Evolutionary conservation across 2,329 filamentous ascomycete genomes (phyloP).

Genomic region (Ophiocordyceps australis): DNA sequence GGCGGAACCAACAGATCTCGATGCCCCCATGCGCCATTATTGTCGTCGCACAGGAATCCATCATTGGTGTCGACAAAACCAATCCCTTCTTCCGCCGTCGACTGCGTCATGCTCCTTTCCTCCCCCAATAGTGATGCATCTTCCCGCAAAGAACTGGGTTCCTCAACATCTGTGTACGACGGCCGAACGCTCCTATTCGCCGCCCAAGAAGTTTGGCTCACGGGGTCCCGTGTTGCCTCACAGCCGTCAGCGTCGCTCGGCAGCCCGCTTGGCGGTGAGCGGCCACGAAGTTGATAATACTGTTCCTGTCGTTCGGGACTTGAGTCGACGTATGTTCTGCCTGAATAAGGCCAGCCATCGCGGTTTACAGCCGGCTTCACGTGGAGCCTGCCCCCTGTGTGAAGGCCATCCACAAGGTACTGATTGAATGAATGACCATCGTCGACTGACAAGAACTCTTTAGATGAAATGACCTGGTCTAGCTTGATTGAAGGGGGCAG

Average conservation of each 20-base stretch:
- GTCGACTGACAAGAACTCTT: slow-evolving; percentile 17
- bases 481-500: slow-evolving; percentile 33
- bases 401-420: slow-evolving; percentile 17
- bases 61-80: too few relatives aligned
- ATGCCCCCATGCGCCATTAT: too few relatives aligned
- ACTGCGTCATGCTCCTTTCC: too few relatives aligned
- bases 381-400: slow-evolving; percentile 13
- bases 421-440: slow-evolving; percentile 19
- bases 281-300: slow-evolving; percentile 28
- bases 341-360: slow-evolving; percentile 23
- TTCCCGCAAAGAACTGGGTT: too few relatives aligned
- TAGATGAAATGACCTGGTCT: slow-evolving; percentile 5
- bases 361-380: slow-evolving; percentile 21
- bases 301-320: slow-evolving; percentile 18
- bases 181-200: slow-evolving; percentile 18
- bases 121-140: too few relatives aligned
- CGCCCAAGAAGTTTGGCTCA: slow-evolving; percentile 17
- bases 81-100: too few relatives aligned
- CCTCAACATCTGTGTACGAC: slow-evolving; percentile 17
- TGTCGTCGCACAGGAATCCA: too few relatives aligned
- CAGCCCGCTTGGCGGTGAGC: slow-evolving; percentile 33
- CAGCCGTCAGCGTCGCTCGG: slow-evolving; percentile 22
- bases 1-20: too few relatives aligned
- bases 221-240: slow-evolving; percentile 10
- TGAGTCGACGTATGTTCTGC: slow-evolving; percentile 17